A percentile compares a stretch with the other conserved stretches of the same genome.
Conservation (phyloP, 2,329 filamentous ascomycete species). For the Colletotrichum zoysiae region DNA sequence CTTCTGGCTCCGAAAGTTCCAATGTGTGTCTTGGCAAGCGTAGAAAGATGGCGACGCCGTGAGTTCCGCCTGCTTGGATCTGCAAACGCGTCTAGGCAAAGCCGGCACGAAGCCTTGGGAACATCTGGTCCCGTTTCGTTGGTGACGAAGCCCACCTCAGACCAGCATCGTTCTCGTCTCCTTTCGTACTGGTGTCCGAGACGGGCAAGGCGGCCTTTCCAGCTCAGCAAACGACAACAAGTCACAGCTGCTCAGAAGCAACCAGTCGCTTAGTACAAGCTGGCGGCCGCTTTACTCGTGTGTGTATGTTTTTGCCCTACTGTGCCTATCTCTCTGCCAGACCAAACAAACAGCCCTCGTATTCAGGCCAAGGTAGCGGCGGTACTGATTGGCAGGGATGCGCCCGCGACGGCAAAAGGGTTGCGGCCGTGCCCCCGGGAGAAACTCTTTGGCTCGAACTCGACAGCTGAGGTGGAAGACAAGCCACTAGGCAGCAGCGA, state of each 20-base stretch:
- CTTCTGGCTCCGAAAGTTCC: constrained; percentile 27
- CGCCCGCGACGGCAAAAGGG: constrained; percentile 25
- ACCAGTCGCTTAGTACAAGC: background rate
- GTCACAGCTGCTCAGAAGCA: constrained; percentile 19
- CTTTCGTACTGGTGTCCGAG: constrained; percentile 12
- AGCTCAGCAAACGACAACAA: constrained; percentile 8
- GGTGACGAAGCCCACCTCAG: background rate
- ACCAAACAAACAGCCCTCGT: constrained; percentile 40
- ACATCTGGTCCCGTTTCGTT: background rate
- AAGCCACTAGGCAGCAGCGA: constrained; percentile 29
- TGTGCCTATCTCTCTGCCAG: constrained; percentile 6
- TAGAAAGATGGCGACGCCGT: constrained; percentile 21
- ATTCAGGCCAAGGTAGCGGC: constrained; percentile 40
- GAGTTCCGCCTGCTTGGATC: constrained; percentile 26
- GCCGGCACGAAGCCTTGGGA: background rate
- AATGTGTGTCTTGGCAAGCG: constrained; percentile 21
- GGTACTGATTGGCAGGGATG: constrained; percentile 41
- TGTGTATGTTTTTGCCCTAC: background rate
- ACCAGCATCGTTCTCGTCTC: background rate
- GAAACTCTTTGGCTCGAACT: constrained; percentile 35
- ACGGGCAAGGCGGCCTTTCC: constrained; percentile 1
- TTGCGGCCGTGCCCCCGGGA: constrained; percentile 22
- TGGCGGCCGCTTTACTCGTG: constrained; percentile 5
- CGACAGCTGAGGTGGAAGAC: constrained; percentile 37
- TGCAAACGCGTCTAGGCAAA: constrained; percentile 10